These are phyloP conservation scores for Lignosus rhinocerotis DNA, from an alignment of 1,284 basidiomycete species.

Conservation along the genomic window DNA sequence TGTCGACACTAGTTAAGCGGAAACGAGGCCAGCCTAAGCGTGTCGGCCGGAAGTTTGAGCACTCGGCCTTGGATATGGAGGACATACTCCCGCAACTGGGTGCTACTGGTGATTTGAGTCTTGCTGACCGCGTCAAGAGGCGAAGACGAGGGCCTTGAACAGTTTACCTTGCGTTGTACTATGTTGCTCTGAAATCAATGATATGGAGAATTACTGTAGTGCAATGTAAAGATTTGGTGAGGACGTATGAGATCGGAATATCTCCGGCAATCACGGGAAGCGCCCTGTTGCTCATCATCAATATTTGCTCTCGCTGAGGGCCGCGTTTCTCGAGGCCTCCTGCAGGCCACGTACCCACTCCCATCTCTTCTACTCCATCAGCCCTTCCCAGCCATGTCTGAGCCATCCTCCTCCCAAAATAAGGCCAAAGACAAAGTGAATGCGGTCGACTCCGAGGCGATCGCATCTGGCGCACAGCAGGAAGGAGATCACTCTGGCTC, in stretches of 20 bases:
- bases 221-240: too few species aligned
- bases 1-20: slow-evolving; percentile 13
- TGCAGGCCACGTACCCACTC: too few species aligned
- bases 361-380: too few species aligned
- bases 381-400: slow-evolving; percentile 10
- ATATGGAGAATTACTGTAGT: too few species aligned
- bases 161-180: not conserved
- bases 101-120: slow-evolving; percentile 11
- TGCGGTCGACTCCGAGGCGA: slow-evolving; percentile 39
- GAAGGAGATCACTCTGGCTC: slow-evolving; percentile 33
- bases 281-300: too few species aligned
- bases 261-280: too few species aligned
- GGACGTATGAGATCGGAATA: too few species aligned
- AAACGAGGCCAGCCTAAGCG: slow-evolving; percentile 12
- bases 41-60: not conserved
- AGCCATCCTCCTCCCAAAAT: slow-evolving; percentile 31
- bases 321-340: too few species aligned
- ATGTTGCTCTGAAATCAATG: not conserved
- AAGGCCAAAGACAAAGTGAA: slow-evolving; percentile 41
- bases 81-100: not conserved
- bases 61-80: not conserved
- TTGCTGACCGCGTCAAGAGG: slow-evolving; percentile 39
- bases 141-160: slow-evolving; percentile 26
- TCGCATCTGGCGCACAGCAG: slow-evolving; percentile 22
- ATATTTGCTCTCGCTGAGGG: too few species aligned